Evolutionary conservation across 225 moss, liverwort and hornwort genomes (phyloP).

Genomic region (Pseudoscleropodium purum): DNA sequence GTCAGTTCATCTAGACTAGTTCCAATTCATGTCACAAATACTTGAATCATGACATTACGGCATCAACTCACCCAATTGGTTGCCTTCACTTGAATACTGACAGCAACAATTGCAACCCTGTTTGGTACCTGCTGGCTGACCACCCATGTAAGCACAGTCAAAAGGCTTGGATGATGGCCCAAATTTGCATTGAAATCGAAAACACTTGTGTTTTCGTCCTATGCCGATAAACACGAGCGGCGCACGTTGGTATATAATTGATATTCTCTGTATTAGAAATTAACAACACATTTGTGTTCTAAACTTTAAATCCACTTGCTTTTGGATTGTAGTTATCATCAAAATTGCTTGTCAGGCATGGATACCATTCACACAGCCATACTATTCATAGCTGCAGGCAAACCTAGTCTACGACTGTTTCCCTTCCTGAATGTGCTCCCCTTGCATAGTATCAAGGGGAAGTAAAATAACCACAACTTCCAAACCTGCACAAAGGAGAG

Average conservation of each 20-base stretch:
- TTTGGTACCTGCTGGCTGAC: neutral
- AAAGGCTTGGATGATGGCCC: neutral
- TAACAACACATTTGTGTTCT: neutral
- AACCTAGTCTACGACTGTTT: neutral
- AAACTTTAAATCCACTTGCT: neutral
- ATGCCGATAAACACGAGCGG: neutral
- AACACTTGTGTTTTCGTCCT: neutral
- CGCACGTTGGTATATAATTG: neutral
- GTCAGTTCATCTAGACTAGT: constrained; percentile 9
- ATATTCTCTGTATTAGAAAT: neutral
- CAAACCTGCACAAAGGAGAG: neutral
- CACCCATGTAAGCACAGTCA: neutral
- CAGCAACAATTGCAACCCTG: neutral
- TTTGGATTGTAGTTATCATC: neutral
- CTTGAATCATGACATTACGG: neutral
- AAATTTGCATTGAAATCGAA: neutral
- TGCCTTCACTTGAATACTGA: neutral
- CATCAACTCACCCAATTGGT: neutral
- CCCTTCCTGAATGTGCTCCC: neutral
- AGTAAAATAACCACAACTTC: neutral
- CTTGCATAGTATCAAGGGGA: neutral
- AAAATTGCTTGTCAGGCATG: constrained; percentile 9
- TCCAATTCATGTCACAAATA: neutral
- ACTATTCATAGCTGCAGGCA: neutral
- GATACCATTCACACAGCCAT: neutral